Conservation (phyloP, 768 basidiomycete genomes). For the Termitomyces sp. region DNA sequence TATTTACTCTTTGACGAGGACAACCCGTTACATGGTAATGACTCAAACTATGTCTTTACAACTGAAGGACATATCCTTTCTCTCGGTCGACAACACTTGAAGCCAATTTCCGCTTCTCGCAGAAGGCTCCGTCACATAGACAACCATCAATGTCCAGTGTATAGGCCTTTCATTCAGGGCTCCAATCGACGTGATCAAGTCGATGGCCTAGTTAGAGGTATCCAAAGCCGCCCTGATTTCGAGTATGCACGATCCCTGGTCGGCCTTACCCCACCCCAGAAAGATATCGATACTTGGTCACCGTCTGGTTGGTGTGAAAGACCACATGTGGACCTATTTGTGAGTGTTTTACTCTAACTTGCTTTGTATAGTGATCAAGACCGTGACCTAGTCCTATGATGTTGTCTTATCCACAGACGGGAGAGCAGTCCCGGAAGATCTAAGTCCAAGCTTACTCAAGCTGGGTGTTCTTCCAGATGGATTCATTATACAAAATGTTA, state of each 20-base stretch:
- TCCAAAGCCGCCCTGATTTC: slow-evolving; percentile 70
- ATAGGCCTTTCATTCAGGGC: slow-evolving; percentile 42
- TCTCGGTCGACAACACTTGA: slow-evolving; percentile 54
- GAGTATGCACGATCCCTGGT: slow-evolving; percentile 82
- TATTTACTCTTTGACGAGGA: slow-evolving; percentile 90
- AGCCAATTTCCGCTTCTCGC: slow-evolving; percentile 54
- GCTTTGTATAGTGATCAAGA: neutral
- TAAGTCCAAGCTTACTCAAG: slow-evolving; percentile 65
- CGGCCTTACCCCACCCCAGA: slow-evolving; percentile 44
- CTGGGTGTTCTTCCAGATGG: slow-evolving; percentile 62
- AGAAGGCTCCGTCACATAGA: slow-evolving; percentile 61
- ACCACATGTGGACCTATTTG: slow-evolving; percentile 66
- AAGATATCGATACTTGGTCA: slow-evolving; percentile 60
- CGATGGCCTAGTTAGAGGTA: slow-evolving; percentile 57
- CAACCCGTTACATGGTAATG: slow-evolving; percentile 68
- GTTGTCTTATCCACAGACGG: slow-evolving; percentile 73
- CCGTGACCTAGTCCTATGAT: slow-evolving; percentile 62
- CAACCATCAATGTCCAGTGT: slow-evolving; percentile 73
- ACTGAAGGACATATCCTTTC: slow-evolving; percentile 92
- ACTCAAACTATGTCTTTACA: slow-evolving; percentile 88
- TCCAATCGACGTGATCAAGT: slow-evolving; percentile 27
- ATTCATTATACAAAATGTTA: slow-evolving; percentile 71
- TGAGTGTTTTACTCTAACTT: slow-evolving; percentile 32
- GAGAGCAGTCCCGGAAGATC: slow-evolving; percentile 56
- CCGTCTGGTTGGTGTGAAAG: slow-evolving; percentile 73